Conservation (phyloP, 1,284 basidiomycete genomes). For the Puccinia hordei region DNA sequence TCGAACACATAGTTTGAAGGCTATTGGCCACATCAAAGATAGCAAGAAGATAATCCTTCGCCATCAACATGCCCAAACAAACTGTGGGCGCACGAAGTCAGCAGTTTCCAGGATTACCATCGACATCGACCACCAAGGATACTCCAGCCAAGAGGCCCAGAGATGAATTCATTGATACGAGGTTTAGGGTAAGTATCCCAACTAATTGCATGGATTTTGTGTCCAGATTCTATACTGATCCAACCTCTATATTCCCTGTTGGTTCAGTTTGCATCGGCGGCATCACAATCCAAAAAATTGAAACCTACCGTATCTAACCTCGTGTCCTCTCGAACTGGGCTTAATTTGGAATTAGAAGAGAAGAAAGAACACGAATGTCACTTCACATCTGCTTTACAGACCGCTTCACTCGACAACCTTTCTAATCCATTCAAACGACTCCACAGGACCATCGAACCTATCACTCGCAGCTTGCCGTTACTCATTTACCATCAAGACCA, state of each 20-base stretch:
- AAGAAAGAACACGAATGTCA: slow-evolving; percentile 50
- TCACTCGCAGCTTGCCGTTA: slow-evolving; percentile 45
- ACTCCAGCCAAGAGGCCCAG: slow-evolving; percentile 19
- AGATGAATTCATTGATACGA: slow-evolving; percentile 34
- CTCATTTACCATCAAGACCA: slow-evolving; percentile 44
- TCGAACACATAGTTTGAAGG: too few species aligned
- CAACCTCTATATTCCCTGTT: neutral
- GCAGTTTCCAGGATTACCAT: slow-evolving; percentile 20
- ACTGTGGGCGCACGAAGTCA: slow-evolving; percentile 14
- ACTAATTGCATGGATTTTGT: neutral
- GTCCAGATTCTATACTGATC: neutral
- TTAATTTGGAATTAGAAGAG: slow-evolving; percentile 29
- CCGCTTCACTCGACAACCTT: slow-evolving; percentile 43
- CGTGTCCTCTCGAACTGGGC: slow-evolving; percentile 18
- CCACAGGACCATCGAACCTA: slow-evolving; percentile 30
- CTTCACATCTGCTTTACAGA: slow-evolving; percentile 44
- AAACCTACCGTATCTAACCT: slow-evolving; percentile 40
- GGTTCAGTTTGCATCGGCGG: slow-evolving; percentile 46
- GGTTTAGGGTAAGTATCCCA: slow-evolving; percentile 35
- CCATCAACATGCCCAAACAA: slow-evolving; percentile 10
- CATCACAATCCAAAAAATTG: slow-evolving; percentile 50
- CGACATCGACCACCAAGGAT: slow-evolving; percentile 2
- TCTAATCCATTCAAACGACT: slow-evolving; percentile 49
- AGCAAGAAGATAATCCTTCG: too few species aligned
- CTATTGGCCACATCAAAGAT: too few species aligned